A percentile compares a stretch with the other conserved stretches of the same genome.
Evolutionary conservation across 331 rosid genomes (phyloP).

Genomic region (Stylosanthes scabra): DNA sequence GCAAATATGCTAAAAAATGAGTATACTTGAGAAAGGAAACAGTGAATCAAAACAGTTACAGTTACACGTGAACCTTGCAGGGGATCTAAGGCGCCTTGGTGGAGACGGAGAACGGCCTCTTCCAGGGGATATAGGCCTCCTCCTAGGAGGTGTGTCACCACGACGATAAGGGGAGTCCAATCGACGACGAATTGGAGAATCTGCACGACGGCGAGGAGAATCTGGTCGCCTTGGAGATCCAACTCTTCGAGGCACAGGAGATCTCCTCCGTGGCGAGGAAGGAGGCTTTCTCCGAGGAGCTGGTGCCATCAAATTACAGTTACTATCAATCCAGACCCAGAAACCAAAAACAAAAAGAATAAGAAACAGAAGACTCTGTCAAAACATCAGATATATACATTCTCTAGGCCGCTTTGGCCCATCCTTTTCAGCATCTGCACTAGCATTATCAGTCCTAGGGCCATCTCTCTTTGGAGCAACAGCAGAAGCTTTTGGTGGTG

Average conservation of each 20-base stretch:
- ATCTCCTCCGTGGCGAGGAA: slow-evolving; percentile 88
- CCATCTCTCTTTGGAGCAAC: slow-evolving; percentile 73
- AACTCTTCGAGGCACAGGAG: slow-evolving; percentile 82
- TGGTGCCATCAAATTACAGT: slow-evolving; percentile 43
- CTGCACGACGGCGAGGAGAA: slow-evolving; percentile 78
- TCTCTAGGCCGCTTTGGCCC: slow-evolving; percentile 85
- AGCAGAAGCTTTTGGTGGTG: slow-evolving; percentile 70
- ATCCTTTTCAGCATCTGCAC: slow-evolving; percentile 78
- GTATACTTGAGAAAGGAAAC: slow-evolving; percentile 12
- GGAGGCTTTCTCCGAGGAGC: slow-evolving; percentile 86
- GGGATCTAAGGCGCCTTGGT: slow-evolving; percentile 83
- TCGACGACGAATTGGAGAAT: slow-evolving; percentile 81
- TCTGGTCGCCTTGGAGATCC: slow-evolving; percentile 87
- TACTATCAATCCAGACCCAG: neutral
- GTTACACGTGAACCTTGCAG: slow-evolving; percentile 63
- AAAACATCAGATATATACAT: slow-evolving; percentile 50
- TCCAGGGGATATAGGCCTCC: slow-evolving; percentile 84
- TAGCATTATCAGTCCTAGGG: slow-evolving; percentile 69
- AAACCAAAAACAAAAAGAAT: slow-evolving; percentile 6
- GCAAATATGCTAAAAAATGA: slow-evolving; percentile 22
- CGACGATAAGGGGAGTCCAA: slow-evolving; percentile 86
- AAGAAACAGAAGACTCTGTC: slow-evolving; percentile 3
- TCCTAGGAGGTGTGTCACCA: slow-evolving; percentile 83
- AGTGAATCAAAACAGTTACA: slow-evolving; percentile 11
- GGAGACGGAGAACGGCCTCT: slow-evolving; percentile 89